Evolutionary conservation across 1,284 basidiomycete species (phyloP).

Genomic region (Mycena citricolor): DNA sequence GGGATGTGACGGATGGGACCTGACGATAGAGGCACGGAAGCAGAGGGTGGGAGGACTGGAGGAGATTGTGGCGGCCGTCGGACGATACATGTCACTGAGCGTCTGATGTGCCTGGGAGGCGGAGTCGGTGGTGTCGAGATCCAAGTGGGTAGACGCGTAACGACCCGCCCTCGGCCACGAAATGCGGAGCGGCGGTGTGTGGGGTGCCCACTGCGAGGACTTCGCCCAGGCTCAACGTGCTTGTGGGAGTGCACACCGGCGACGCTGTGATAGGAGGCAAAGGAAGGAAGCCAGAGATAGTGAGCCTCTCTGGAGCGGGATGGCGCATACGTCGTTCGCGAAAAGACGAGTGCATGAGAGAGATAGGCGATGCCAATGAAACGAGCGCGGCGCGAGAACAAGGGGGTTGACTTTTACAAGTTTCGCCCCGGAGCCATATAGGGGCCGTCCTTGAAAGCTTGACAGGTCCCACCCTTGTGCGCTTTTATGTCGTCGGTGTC

Average conservation of each 20-base stretch:
- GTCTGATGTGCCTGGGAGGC: conserved; percentile 40
- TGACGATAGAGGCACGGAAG: conserved; percentile 30
- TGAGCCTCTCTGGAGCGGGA: conserved; percentile 28
- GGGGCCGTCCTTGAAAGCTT: conserved; percentile 4
- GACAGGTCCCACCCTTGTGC: conserved; percentile 1
- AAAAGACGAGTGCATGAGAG: conserved; percentile 15
- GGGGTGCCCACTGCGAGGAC: conserved; percentile 10
- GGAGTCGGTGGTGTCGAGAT: conserved; percentile 57
- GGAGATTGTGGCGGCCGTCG: conserved; percentile 34
- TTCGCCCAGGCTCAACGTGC: conserved; percentile 30
- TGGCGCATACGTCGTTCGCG: conserved; percentile 11
- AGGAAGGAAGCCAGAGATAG: conserved; percentile 45
- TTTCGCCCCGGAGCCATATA: conserved; percentile 3
- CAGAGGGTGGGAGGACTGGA: conserved; percentile 38
- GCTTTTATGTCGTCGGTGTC: neutral
- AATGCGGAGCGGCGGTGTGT: conserved; percentile 26
- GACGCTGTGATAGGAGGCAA: conserved; percentile 59
- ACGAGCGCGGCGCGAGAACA: neutral
- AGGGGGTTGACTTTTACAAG: neutral
- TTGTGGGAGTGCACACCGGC: conserved; percentile 51
- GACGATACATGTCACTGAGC: conserved; percentile 36
- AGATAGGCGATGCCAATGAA: conserved; percentile 11
- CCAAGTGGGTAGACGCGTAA: conserved; percentile 44
- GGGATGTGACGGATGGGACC: neutral
- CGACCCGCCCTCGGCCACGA: conserved; percentile 9